Evolutionary conservation across 306 rosid genomes (phyloP).

Genomic region (Rosa chinensis): DNA sequence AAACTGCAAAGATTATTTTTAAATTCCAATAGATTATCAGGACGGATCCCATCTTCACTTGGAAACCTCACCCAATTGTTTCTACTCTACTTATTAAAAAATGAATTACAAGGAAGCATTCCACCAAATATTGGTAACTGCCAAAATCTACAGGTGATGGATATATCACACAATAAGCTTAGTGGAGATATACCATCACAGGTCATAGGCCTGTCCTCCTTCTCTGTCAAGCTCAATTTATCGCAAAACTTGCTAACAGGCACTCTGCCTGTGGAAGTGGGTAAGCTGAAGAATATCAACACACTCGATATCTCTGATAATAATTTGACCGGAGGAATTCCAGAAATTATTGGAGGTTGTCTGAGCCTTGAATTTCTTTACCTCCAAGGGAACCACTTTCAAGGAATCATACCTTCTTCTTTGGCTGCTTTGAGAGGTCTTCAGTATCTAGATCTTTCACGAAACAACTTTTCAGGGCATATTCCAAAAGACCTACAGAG

Average conservation of each 20-base stretch:
- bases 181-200: slow-evolving; percentile 34
- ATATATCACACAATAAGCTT: slow-evolving; percentile 17
- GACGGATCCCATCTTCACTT: slow-evolving; percentile 23
- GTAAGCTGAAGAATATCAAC: slow-evolving; percentile 11
- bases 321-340: slow-evolving; percentile 29
- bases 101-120: slow-evolving; percentile 37
- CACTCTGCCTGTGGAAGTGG: slow-evolving; percentile 18
- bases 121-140: slow-evolving; percentile 28
- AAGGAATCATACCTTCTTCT: slow-evolving; percentile 35
- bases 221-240: slow-evolving; percentile 22
- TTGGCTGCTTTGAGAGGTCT: slow-evolving; percentile 35
- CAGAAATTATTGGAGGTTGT: slow-evolving; percentile 32
- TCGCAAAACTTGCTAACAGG: slow-evolving; percentile 36
- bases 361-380: slow-evolving; percentile 24
- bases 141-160: neutral
- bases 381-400: slow-evolving; percentile 29
- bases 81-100: slow-evolving; percentile 9
- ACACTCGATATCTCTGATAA: slow-evolving; percentile 33
- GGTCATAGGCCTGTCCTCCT: slow-evolving; percentile 3
- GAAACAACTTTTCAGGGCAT: slow-evolving; percentile 30
- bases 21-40: slow-evolving; percentile 20
- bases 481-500: slow-evolving; percentile 35
- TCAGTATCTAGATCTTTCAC: slow-evolving; percentile 30
- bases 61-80: slow-evolving; percentile 34
- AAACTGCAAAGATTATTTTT: slow-evolving; percentile 4